Base-by-base conservation (phyloP, 192 early-diverging fungal species). In the Gaertneriomyces sp. region DNA sequence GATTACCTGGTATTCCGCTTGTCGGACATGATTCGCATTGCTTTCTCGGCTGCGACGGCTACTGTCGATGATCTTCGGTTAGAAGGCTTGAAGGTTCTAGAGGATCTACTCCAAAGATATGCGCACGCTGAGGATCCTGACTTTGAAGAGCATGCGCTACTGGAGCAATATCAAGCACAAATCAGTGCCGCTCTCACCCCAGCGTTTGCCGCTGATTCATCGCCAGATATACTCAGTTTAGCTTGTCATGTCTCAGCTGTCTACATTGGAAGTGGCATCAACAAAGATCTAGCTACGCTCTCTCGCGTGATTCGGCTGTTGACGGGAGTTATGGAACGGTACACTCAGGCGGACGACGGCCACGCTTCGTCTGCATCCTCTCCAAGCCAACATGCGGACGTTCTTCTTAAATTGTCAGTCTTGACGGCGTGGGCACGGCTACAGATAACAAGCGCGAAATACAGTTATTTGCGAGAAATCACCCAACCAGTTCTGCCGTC, bases 141-240 rank as follows among this genome's bases (percentile, higher is more conserved):
- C 49, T 85, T 89, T 58, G 88, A 87, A 12, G 94, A 87, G 45
- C 85, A 89, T 51, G 79, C 88, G 0, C 70, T 98, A 0, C 78
- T 99, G 54, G 90, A 89, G 60, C 93, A 97, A 59, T 97, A 96
- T 73, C 90, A 94, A 46, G 93, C 95, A 0, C 95, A 98, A 70
- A 90, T 99, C 51, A 88, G 83, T 38, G 88, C 96, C 2, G 93
- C 95, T 3, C 80, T 99, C 45, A 90, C 91, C 12, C 91, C 97
- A 2, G 89, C 88, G 6, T 93, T 95, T 61, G 79, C 82, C 5
- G 69, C 82, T 0, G 90, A 95, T 58, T 82, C 88, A 5, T 82
- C 87, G 0, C 87, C 91, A 17, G 87, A 91, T 54, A 80, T 93
- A 25, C 79, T 86, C 2, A 85, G 85, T 52, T 66, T 85, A n/a